Evolutionary conservation across 2,329 filamentous ascomycete species (phyloP).

Genomic region (Knufia fluminis): DNA sequence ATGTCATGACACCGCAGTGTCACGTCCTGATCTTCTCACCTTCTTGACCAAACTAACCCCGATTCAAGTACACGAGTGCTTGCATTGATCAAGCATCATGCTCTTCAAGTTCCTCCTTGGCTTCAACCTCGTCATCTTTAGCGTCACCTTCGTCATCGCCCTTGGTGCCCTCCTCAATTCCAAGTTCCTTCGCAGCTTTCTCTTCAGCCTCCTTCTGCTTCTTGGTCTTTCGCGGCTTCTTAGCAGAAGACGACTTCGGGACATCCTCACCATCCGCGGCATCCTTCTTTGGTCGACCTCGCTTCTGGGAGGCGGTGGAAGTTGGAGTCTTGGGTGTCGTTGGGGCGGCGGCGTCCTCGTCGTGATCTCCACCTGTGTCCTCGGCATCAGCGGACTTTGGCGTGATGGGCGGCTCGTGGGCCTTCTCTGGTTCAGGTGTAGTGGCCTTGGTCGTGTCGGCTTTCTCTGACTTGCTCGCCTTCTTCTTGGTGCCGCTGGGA

Average conservation of each 20-base stretch:
- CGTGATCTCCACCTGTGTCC: neutral
- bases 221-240: conserved; percentile 6
- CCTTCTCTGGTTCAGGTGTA: too few relatives aligned
- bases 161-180: neutral
- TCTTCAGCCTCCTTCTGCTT: neutral
- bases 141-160: neutral
- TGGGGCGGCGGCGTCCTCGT: neutral
- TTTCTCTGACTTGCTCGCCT: neutral
- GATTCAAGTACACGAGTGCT: too few relatives aligned
- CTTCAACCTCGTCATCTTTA: neutral
- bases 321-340: neutral
- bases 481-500: neutral
- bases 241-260: neutral
- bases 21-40: too few relatives aligned
- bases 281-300: conserved; percentile 1
- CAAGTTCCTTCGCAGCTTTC: neutral
- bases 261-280: neutral
- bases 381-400: neutral
- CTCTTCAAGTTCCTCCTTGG: neutral
- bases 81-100: neutral
- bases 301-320: neutral
- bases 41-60: too few relatives aligned
- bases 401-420: neutral
- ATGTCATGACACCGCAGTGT: too few relatives aligned
- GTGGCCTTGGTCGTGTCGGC: neutral